Evolutionary conservation across 176 grass and related monocot species (phyloP).

Genomic region (Avena atlantica): DNA sequence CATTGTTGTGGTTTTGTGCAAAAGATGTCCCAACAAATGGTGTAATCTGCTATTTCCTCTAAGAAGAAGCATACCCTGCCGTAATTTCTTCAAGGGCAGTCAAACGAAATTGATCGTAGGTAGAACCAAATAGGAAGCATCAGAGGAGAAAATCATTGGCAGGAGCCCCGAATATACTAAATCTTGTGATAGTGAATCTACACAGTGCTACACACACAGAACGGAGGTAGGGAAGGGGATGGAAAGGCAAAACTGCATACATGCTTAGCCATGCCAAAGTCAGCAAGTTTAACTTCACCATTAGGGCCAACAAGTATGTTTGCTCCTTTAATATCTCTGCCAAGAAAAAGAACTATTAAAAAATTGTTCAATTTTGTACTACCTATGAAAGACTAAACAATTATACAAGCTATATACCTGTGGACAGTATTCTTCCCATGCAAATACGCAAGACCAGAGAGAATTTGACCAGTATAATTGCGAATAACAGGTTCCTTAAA

Average conservation of each 20-base stretch:
- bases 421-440: slow-evolving; percentile 87
- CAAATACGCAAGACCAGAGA: slow-evolving; percentile 89
- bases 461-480: slow-evolving; percentile 91
- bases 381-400: slow-evolving; percentile 31
- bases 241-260: slow-evolving; percentile 58
- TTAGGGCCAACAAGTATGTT: slow-evolving; percentile 97
- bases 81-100: slow-evolving; percentile 14
- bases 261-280: slow-evolving; percentile 99
- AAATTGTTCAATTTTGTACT: slow-evolving; percentile 30
- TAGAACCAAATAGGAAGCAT: not conserved
- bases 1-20: too few species aligned
- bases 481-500: slow-evolving; percentile 84
- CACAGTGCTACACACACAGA: not conserved
- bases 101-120: not conserved
- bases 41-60: too few species aligned
- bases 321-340: slow-evolving; percentile 98
- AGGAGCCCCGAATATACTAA: not conserved
- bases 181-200: not conserved
- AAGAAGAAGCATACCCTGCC: not conserved
- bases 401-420: slow-evolving; percentile 58
- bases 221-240: not conserved
- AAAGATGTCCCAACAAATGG: too few species aligned
- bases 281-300: slow-evolving; percentile 97
- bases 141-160: not conserved
- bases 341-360: slow-evolving; percentile 35